Percentiles rank a stretch among this genome's conserved stretches.
phyloP scores from a whole-genome alignment of 2,329 filamentous ascomycete species.

The Fusarium verticillioides region DNA sequence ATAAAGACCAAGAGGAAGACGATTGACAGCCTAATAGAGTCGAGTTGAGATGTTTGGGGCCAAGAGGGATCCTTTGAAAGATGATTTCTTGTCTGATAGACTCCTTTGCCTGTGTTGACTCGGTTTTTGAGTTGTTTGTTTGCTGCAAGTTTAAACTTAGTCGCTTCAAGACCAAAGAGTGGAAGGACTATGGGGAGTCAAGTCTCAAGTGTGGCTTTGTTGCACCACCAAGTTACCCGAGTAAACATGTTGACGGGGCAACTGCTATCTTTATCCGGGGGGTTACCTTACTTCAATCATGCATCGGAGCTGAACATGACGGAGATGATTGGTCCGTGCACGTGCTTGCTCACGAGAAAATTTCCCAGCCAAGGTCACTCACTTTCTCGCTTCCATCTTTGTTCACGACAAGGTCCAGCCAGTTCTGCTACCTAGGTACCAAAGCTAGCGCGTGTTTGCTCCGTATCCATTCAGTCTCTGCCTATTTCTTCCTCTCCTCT shows the following conservation, averaged over 20 bases:
- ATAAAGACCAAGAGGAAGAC: constrained; percentile 2
- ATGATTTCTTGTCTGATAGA: constrained; percentile 1
- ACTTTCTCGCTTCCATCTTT: background rate
- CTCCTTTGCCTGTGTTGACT: background rate
- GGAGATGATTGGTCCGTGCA: constrained; percentile 39
- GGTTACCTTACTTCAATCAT: background rate
- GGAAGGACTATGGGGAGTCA: constrained; percentile 39
- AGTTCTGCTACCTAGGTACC: background rate
- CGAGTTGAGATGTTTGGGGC: constrained; percentile 17
- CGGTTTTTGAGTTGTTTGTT: constrained; percentile 30
- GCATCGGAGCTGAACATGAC: constrained; percentile 28
- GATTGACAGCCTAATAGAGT: background rate
- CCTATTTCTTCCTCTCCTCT: constrained; percentile 16
- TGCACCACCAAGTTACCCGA: constrained; percentile 44
- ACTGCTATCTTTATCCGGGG: constrained; percentile 36
- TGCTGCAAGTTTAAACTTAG: constrained; percentile 31
- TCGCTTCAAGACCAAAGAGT: constrained; percentile 23
- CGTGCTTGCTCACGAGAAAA: constrained; percentile 31
- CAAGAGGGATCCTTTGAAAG: constrained; percentile 6
- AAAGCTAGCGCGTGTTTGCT: constrained; percentile 8
- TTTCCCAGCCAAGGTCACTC: constrained; percentile 14
- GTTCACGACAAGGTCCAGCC: constrained; percentile 1
- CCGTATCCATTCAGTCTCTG: constrained; percentile 18
- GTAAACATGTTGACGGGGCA: constrained; percentile 52
- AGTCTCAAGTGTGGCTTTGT: constrained; percentile 43